These are phyloP conservation scores for Termitomyces sp. DNA, from an alignment of 768 basidiomycete genomes.

Conservation along the genomic window DNA sequence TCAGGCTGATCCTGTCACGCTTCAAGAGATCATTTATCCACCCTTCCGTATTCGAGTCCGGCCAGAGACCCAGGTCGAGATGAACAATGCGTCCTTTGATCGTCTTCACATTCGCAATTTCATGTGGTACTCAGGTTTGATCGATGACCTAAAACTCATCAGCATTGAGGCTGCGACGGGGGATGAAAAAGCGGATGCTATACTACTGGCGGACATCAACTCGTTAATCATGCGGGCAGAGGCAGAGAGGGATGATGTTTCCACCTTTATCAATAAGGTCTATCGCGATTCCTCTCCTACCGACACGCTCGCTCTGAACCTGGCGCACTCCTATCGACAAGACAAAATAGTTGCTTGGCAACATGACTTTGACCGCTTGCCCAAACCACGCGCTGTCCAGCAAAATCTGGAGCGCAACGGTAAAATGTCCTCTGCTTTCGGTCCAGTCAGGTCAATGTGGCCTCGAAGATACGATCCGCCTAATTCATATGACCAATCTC, in stretches of 20 bases:
- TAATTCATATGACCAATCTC: conserved; percentile 45
- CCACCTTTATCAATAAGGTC: conserved; percentile 64
- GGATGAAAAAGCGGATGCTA: conserved; percentile 65
- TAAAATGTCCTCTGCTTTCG: conserved; percentile 58
- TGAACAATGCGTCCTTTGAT: conserved; percentile 91
- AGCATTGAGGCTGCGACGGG: conserved; percentile 76
- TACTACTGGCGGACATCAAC: conserved; percentile 57
- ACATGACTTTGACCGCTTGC: conserved; percentile 81
- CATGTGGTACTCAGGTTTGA: conserved; percentile 67
- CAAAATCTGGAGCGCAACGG: conserved; percentile 38
- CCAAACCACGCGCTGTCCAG: conserved; percentile 56
- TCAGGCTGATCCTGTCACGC: conserved; percentile 72
- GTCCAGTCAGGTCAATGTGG: conserved; percentile 69
- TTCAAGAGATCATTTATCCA: conserved; percentile 88
- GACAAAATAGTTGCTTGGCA: conserved; percentile 98
- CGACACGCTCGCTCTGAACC: conserved; percentile 85
- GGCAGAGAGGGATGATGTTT: conserved; percentile 67
- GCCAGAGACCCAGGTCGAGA: conserved; percentile 79
- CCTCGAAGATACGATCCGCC: conserved; percentile 53
- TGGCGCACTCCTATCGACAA: conserved; percentile 80
- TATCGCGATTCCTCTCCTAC: conserved; percentile 77
- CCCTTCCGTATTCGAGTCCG: conserved; percentile 81
- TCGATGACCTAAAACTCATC: conserved; percentile 72
- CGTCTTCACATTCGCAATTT: conserved; percentile 65
- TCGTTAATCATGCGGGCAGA: conserved; percentile 67